These are phyloP conservation scores for Melampsora larici-populina DNA, from an alignment of 1,284 basidiomycete genomes.

Conservation along the genomic window DNA sequence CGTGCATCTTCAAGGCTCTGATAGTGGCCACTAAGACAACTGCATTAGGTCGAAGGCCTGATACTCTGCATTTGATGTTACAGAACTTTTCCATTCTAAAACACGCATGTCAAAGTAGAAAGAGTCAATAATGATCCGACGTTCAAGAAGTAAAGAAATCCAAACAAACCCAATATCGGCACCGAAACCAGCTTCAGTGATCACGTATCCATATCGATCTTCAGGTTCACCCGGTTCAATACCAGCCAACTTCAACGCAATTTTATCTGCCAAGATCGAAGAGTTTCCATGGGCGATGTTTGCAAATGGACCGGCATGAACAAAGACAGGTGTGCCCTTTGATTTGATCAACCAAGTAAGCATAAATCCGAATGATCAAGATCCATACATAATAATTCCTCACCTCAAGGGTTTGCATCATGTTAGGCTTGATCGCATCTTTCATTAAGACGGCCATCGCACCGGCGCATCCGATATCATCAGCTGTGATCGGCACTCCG, in stretches of 20 bases:
- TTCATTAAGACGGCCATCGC: slow-evolving; percentile 97
- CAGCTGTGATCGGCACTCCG: slow-evolving; percentile 89
- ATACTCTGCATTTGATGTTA: slow-evolving; percentile 97
- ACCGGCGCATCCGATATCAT: slow-evolving; percentile 92
- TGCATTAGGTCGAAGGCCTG: slow-evolving; percentile 87
- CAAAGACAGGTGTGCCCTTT: slow-evolving; percentile 93
- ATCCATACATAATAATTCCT: slow-evolving; percentile 26
- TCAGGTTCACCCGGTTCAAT: slow-evolving; percentile 83
- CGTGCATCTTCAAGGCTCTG: slow-evolving; percentile 98
- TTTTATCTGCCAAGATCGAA: slow-evolving; percentile 91
- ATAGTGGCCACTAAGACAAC: slow-evolving; percentile 95
- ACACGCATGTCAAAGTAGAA: slow-evolving; percentile 63
- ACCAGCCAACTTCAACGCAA: slow-evolving; percentile 94
- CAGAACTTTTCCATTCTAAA: slow-evolving; percentile 72
- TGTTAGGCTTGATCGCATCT: slow-evolving; percentile 97
- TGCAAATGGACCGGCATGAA: slow-evolving; percentile 97
- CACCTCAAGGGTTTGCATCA: slow-evolving; percentile 95
- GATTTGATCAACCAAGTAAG: slow-evolving; percentile 18
- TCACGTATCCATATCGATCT: slow-evolving; percentile 83
- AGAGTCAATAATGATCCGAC: background rate
- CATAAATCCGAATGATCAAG: background rate
- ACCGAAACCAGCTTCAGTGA: slow-evolving; percentile 97
- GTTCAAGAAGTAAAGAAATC: background rate
- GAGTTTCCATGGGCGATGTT: slow-evolving; percentile 99
- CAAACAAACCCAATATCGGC: slow-evolving; percentile 78